These are phyloP conservation scores for Soucietia sequanensis DNA, from an alignment of 805 yeast species.

Conservation along the genomic window DNA sequence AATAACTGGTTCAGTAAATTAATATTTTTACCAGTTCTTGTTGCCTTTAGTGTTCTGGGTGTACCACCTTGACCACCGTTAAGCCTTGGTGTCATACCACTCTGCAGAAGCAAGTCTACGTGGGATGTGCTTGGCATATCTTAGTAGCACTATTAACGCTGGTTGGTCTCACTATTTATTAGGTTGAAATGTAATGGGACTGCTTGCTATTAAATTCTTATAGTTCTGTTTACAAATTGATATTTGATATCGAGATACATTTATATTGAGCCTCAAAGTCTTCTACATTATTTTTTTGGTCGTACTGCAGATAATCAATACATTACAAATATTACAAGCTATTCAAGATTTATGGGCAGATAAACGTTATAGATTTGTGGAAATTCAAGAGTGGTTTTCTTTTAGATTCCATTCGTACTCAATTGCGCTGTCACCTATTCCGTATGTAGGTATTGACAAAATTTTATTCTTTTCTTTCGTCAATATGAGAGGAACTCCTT, in stretches of 20 bases:
- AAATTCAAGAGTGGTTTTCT: too few relatives aligned
- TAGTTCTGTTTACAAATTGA: too few relatives aligned
- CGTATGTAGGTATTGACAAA: background rate
- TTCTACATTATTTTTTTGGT: too few relatives aligned
- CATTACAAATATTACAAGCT: too few relatives aligned
- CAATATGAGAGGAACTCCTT: constrained; percentile 1
- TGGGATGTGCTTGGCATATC: constrained; percentile 1
- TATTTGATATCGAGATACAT: too few relatives aligned
- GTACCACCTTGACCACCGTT: background rate
- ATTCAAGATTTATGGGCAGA: too few relatives aligned
- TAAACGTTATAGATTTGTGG: too few relatives aligned
- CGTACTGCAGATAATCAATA: too few relatives aligned
- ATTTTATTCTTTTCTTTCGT: background rate
- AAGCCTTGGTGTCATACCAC: constrained; percentile 1
- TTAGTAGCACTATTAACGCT: too few relatives aligned
- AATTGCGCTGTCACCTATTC: background rate
- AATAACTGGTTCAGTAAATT: constrained; percentile 46
- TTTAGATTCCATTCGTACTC: background rate
- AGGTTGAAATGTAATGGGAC: background rate
- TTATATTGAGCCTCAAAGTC: too few relatives aligned
- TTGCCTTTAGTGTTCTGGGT: constrained; percentile 19
- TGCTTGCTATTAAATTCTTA: background rate
- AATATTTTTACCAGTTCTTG: constrained; percentile 15
- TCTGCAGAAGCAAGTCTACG: background rate
- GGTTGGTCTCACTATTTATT: background rate